These are phyloP conservation scores for Candida smagusa DNA, from an alignment of 1,139 yeast species.

Conservation along the genomic window DNA sequence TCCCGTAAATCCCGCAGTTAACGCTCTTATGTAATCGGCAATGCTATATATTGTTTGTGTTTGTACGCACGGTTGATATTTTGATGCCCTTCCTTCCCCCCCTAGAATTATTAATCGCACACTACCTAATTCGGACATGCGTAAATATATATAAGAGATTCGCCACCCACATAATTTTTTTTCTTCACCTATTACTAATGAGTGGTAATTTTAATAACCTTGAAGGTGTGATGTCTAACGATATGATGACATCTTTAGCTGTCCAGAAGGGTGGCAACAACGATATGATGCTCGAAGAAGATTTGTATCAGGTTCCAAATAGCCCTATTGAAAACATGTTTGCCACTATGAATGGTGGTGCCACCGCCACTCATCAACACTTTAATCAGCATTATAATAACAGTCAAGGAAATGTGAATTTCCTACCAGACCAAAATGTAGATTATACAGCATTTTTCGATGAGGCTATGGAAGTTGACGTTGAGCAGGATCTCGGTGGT, in stretches of 20 bases:
- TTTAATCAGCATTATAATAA: background rate
- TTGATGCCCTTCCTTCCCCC: background rate
- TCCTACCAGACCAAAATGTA: conserved; percentile 7
- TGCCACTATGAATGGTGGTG: conserved; percentile 9
- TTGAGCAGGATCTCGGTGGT: conserved; percentile 3
- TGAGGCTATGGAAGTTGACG: conserved; percentile 13
- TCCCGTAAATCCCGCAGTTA: too few relatives aligned
- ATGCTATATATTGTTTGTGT: too few relatives aligned
- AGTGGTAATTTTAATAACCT: conserved; percentile 4
- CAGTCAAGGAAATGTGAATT: too few relatives aligned
- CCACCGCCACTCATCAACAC: conserved; percentile 19
- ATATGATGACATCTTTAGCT: conserved; percentile 44
- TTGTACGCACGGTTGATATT: too few relatives aligned
- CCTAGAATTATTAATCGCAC: conserved; percentile 9
- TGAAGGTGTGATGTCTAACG: background rate
- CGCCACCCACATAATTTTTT: conserved; percentile 10
- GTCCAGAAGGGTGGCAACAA: conserved; percentile 52
- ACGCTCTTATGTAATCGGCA: too few relatives aligned
- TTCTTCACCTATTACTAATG: conserved; percentile 1
- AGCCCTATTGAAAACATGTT: conserved; percentile 13
- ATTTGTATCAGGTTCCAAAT: conserved; percentile 45
- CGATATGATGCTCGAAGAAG: conserved; percentile 63
- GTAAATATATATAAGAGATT: conserved; percentile 9
- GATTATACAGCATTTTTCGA: conserved; percentile 8
- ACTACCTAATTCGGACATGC: background rate